Conservation (phyloP, 768 basidiomycete genomes). For the Leccinum sublutescens region DNA sequence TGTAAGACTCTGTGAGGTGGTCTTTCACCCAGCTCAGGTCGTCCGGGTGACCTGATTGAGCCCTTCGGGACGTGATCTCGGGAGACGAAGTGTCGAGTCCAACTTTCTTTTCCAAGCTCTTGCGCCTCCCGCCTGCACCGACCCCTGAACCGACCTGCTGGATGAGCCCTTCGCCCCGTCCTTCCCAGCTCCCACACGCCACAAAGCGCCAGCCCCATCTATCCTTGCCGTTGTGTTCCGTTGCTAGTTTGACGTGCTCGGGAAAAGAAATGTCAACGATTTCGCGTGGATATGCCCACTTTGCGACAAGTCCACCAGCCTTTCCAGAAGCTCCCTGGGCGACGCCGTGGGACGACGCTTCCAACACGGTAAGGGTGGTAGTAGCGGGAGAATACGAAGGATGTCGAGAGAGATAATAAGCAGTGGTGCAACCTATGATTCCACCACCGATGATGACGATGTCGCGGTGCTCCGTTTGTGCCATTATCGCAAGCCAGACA, state of each 20-base stretch:
- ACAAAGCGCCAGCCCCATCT: conserved; percentile 87
- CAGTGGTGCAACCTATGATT: conserved; percentile 81
- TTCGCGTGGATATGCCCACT: conserved; percentile 78
- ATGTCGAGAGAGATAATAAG: conserved; percentile 73
- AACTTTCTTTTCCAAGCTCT: conserved; percentile 55
- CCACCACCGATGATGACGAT: conserved; percentile 85
- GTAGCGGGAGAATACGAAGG: conserved; percentile 41
- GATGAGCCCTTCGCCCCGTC: conserved; percentile 44
- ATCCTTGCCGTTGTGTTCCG: conserved; percentile 62
- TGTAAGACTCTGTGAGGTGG: conserved; percentile 60
- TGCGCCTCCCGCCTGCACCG: conserved; percentile 35
- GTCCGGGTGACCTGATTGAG: conserved; percentile 42
- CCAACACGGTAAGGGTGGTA: conserved; percentile 58
- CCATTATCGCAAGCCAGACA: conserved; percentile 13
- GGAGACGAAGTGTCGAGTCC: conserved; percentile 35
- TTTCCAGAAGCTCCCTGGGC: conserved; percentile 85
- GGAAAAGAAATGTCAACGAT: conserved; percentile 62
- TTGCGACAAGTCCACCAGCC: conserved; percentile 80
- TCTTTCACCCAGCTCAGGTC: conserved; percentile 55
- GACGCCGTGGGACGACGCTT: conserved; percentile 63
- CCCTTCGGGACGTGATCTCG: conserved; percentile 15
- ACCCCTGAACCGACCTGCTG: conserved; percentile 20
- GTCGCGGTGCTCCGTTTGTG: conserved; percentile 24
- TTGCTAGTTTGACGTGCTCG: conserved; percentile 72
- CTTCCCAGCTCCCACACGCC: conserved; percentile 70